These are phyloP conservation scores for Nakaseomyces sp. DNA, from an alignment of 1,139 yeast species.

Conservation along the genomic window DNA sequence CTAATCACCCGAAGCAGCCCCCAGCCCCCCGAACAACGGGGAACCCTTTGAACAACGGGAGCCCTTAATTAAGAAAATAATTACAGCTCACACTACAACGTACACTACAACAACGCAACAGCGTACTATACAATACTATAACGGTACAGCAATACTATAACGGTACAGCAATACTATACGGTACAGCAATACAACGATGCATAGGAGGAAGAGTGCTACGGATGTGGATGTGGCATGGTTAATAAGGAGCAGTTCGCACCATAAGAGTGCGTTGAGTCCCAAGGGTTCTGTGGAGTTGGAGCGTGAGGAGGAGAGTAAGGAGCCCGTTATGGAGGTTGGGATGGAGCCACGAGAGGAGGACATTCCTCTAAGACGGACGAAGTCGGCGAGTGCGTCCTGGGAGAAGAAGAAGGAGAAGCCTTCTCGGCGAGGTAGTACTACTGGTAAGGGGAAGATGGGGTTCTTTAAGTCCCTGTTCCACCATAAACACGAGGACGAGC, in stretches of 20 bases:
- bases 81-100: too few relatives aligned
- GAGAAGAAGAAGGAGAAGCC: not conserved
- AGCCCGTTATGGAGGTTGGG: not conserved
- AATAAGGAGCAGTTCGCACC: constrained; percentile 6
- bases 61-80: too few relatives aligned
- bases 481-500: constrained; percentile 15
- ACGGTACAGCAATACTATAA: not conserved
- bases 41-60: too few relatives aligned
- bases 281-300: not conserved
- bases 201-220: constrained; percentile 6
- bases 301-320: not conserved
- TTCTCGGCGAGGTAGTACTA: not conserved
- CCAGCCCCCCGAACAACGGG: too few relatives aligned
- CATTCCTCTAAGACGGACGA: constrained; percentile 5
- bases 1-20: too few relatives aligned
- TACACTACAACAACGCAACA: not conserved
- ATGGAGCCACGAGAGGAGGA: not conserved
- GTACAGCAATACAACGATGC: not conserved
- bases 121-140: not conserved
- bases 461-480: constrained; percentile 34
- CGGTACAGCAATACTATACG: too few relatives aligned
- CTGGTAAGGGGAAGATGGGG: constrained; percentile 27
- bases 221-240: constrained; percentile 7
- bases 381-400: not conserved
- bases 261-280: not conserved